Evolutionary conservation across 1,284 basidiomycete genomes (phyloP).

Genomic region (Coriolopsis trogii): DNA sequence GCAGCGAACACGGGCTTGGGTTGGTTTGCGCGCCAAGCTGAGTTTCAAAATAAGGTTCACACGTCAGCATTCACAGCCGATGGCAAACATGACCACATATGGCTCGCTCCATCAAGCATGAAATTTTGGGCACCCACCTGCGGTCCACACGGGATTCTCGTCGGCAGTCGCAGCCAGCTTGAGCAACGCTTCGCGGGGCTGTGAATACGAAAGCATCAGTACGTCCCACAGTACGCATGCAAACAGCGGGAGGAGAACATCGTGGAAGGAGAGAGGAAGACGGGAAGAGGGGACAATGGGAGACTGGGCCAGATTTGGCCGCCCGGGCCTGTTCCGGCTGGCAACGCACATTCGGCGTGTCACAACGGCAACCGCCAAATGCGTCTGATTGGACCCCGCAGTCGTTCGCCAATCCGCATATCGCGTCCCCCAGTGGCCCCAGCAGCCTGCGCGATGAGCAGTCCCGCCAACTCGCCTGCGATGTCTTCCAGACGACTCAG

Average conservation of each 20-base stretch:
- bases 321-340: slow-evolving; percentile 27
- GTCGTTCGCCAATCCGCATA: slow-evolving; percentile 9
- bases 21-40: slow-evolving; percentile 84
- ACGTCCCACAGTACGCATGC: slow-evolving; percentile 1
- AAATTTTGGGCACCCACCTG: slow-evolving; percentile 55
- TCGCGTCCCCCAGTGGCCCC: slow-evolving; percentile 7
- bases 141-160: slow-evolving; percentile 83
- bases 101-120: slow-evolving; percentile 30
- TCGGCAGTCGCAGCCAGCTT: slow-evolving; percentile 80
- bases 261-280: slow-evolving; percentile 25
- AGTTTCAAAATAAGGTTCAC: slow-evolving; percentile 57
- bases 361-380: slow-evolving; percentile 25
- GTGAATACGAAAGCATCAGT: slow-evolving; percentile 34
- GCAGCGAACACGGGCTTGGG: slow-evolving; percentile 77
- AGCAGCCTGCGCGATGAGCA: slow-evolving; percentile 9
- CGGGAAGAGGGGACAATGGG: slow-evolving; percentile 19
- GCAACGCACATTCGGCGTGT: slow-evolving; percentile 30
- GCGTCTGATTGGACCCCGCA: slow-evolving; percentile 23
- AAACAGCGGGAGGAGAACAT: slow-evolving; percentile 12
- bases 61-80: slow-evolving; percentile 64
- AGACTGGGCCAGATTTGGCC: slow-evolving; percentile 24
- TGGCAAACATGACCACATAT: slow-evolving; percentile 46
- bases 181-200: slow-evolving; percentile 96
- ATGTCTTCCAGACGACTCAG: background rate
- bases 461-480: background rate